Evolutionary conservation across 345 rosid species (phyloP).

Genomic region (Pistacia vera): DNA sequence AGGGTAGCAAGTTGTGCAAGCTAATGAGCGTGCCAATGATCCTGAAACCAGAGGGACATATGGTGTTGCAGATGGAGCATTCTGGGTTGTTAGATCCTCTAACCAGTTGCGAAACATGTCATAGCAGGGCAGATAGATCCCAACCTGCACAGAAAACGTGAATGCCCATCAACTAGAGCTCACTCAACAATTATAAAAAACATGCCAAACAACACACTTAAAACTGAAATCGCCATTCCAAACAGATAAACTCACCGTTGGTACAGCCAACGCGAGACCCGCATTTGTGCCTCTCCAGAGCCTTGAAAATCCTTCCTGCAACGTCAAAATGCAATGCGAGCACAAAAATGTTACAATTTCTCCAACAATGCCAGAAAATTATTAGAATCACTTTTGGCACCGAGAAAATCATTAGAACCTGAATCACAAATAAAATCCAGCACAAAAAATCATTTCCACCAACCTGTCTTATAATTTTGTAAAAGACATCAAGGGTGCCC

Average conservation of each 20-base stretch:
- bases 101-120: constrained; percentile 80
- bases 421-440: not conserved
- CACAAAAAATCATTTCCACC: constrained; percentile 14
- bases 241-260: constrained; percentile 55
- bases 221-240: not conserved
- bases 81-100: constrained; percentile 56
- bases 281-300: constrained; percentile 99
- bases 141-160: constrained; percentile 61
- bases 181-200: not conserved
- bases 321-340: not conserved
- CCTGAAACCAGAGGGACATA: constrained; percentile 82
- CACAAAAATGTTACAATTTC: constrained; percentile 1
- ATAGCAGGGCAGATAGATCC: constrained; percentile 91
- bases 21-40: constrained; percentile 85
- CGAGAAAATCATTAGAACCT: not conserved
- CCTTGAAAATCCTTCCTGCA: constrained; percentile 87
- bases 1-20: constrained; percentile 92
- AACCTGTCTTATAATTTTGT: constrained; percentile 92
- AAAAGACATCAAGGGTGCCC: constrained; percentile 93
- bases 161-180: constrained; percentile 1
- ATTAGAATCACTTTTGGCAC: no score
- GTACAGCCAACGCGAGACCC: constrained; percentile 89
- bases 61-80: constrained; percentile 49
- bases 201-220: not conserved
- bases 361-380: not conserved